Conservation (phyloP, 2,329 filamentous ascomycete genomes). For the Hawksworthiomyces lignivorus region DNA sequence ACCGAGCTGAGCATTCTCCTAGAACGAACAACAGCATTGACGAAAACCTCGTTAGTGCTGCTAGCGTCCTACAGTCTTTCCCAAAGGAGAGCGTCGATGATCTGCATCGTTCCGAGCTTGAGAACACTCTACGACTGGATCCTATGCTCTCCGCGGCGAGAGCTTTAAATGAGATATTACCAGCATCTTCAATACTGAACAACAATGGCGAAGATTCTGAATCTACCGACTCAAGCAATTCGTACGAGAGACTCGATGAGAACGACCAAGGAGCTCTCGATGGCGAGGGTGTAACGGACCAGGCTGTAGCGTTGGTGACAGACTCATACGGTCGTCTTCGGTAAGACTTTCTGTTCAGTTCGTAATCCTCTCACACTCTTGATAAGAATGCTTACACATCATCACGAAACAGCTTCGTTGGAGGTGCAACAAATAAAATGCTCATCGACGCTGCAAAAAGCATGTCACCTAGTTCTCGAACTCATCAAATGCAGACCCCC, state of each 20-base stretch:
- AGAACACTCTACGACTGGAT: no score
- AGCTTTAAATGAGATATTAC: background rate
- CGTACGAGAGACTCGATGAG: slow-evolving; percentile 4
- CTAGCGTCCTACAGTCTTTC: no score
- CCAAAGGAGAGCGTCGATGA: no score
- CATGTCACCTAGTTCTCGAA: slow-evolving; percentile 12
- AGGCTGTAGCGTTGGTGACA: slow-evolving; percentile 18
- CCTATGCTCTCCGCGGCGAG: background rate
- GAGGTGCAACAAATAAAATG: slow-evolving; percentile 20
- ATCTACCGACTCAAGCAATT: background rate
- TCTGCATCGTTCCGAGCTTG: no score
- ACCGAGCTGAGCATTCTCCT: no score
- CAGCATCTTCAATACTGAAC: background rate
- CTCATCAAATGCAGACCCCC: background rate
- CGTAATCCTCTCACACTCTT: no score
- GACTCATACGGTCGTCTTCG: slow-evolving; percentile 22
- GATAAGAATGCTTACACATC: background rate
- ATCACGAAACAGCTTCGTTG: slow-evolving; percentile 16
- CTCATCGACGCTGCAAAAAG: slow-evolving; percentile 21
- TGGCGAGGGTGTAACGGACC: slow-evolving; percentile 5
- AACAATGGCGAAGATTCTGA: background rate
- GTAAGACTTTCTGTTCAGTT: no score
- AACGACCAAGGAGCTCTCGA: background rate
- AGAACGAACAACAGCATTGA: no score
- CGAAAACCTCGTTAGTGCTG: no score